phyloP scores from a whole-genome alignment of 1,139 yeast genomes.

The Yamadazyma siamensis region DNA sequence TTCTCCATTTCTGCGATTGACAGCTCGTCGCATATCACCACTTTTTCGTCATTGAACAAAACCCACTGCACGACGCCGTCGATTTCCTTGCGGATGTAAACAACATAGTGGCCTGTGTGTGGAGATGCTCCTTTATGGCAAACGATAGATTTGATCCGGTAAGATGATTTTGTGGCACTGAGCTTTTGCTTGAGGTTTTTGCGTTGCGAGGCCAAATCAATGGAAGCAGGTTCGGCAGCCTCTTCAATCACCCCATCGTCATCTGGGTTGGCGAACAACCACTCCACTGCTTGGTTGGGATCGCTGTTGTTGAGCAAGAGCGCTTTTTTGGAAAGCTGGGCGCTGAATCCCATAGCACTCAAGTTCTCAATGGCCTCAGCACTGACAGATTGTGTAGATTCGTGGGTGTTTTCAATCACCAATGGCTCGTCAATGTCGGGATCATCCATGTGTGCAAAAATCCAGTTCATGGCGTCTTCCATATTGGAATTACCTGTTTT shows the following conservation, averaged over 20 bases:
- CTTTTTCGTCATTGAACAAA: constrained; percentile 90
- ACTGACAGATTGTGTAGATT: constrained; percentile 13
- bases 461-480: constrained; percentile 89
- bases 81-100: constrained; percentile 52
- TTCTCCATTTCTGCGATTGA: constrained; percentile 60
- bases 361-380: constrained; percentile 50
- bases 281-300: constrained; percentile 78
- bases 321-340: constrained; percentile 65
- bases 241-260: constrained; percentile 36
- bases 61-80: constrained; percentile 63
- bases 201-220: constrained; percentile 19
- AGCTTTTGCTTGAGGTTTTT: constrained; percentile 14
- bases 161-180: constrained; percentile 19
- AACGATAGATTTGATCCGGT: constrained; percentile 64
- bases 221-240: constrained; percentile 3
- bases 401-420: constrained; percentile 11
- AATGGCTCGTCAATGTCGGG: constrained; percentile 65
- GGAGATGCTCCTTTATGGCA: constrained; percentile 95
- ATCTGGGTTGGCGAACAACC: constrained; percentile 80
- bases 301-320: constrained; percentile 55
- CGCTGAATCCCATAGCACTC: constrained; percentile 74
- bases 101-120: constrained; percentile 96
- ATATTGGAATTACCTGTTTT: constrained; percentile 64
- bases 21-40: constrained; percentile 63
- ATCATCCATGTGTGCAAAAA: constrained; percentile 86